Base-by-base conservation (phyloP, 352 stramenopile genomes). In the Pythium vanterpoolii region DNA sequence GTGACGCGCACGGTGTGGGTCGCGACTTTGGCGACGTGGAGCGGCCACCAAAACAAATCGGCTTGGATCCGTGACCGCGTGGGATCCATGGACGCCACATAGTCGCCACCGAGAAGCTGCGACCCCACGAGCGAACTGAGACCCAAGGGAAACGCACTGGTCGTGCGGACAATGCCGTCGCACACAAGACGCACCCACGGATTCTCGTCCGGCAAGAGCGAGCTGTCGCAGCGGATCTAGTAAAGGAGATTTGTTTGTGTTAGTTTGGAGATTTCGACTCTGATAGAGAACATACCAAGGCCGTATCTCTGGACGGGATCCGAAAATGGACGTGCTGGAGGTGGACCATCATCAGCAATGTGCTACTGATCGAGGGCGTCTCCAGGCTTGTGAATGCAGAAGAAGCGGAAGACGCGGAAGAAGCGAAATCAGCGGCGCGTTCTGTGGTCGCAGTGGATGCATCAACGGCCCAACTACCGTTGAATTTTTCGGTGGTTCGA, bases 151-250 rank as follows among this genome's bases (percentile, higher is more conserved):
- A 60, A 23, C 24, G 43, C 48, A 13, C 53, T 28, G 1, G 61
- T 28, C 4, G 52, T 48, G 31, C 61, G 55, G 16, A 30, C 16
- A 16, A 44, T 57, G 5, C 62, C 62, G 52, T 79, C 68, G 21
- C 72, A 79, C 54, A 76, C 66, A 16, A 79, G 66, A 18, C 45
- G 60, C 39, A 76, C 51, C 72, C 72, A 79, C 18, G 58, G 58
- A 30, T 66, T 65, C 10, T 60, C 43, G 5, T 30, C 28, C 19
- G 49, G 53, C 9, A 76, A 34, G 10, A 76, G 55, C 4, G 58
- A 69, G 27, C 58, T 47, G 13, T 69, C 58, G 9, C 57, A 63
- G 53, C 68, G 71, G 13, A 78, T 42, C 71, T 78, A 33, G n/a
- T n/a, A n/a, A n/a, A n/a, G n/a, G n/a, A n/a, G n/a, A n/a, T n/a